Conservation (phyloP, 148 eudicot genomes). For the Mesembryanthemum crystallinum region DNA sequence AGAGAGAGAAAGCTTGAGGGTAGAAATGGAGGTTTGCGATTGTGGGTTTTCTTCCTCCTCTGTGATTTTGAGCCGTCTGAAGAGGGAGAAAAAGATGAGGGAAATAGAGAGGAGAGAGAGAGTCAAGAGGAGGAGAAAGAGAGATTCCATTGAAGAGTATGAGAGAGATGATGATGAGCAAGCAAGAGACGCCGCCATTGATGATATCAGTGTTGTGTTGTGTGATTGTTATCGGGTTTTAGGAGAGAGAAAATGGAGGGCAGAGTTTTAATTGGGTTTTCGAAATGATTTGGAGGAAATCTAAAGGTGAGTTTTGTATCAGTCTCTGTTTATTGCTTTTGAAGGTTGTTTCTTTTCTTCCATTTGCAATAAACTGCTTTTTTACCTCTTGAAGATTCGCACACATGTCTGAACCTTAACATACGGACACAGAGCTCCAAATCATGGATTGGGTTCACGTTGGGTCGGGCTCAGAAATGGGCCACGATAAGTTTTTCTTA, state of each 20-base stretch:
- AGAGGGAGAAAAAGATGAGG: constrained; percentile 32
- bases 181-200: background rate
- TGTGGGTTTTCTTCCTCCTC: constrained; percentile 5
- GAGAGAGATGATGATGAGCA: background rate
- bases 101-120: constrained; percentile 9
- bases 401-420: no score
- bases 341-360: no score
- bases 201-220: background rate
- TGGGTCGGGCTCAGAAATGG: no score
- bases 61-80: constrained; percentile 21
- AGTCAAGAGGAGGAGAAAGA: background rate
- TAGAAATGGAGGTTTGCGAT: constrained; percentile 14
- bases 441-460: no score
- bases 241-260: constrained; percentile 7
- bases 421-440: no score
- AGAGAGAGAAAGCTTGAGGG: constrained; percentile 16
- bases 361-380: no score
- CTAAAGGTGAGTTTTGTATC: no score
- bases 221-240: background rate
- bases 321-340: no score
- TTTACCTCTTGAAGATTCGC: no score
- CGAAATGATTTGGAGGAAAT: no score
- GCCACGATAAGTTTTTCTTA: no score
- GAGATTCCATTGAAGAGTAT: constrained; percentile 11
- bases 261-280: no score